Base-by-base conservation (phyloP, 2,329 filamentous ascomycete genomes). In the Hypoxylon sp. region DNA sequence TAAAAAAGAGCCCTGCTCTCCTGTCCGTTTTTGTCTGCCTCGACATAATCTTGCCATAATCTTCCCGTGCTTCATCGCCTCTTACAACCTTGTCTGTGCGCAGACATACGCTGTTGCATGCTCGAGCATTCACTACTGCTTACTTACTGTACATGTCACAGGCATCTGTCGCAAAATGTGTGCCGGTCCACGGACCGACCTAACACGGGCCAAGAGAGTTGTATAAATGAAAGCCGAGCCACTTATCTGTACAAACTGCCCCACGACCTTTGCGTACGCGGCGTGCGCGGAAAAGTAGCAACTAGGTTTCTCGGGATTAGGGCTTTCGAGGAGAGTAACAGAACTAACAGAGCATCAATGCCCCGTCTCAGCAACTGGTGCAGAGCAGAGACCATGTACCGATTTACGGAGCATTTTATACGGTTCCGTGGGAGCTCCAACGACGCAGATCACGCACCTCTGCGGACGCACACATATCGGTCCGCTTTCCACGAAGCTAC, bases 391-490 rank as follows among this genome's bases (percentile, higher is more conserved):
- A 10, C 11, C 13, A 52, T 28, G 56, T 60, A 57, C 50, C 38
- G 50, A 19, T 60, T 63, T 65, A 68, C 61, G 64, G 67, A 70
- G 58, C 53, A 60, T 61, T 68, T 38, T 10, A 55, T n/a, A 52
- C 65, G 34, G 59, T 65, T 65, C 64, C 68, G 65, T 65, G 55
- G 43, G 52, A 57, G 46, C 41, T 63, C 61, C 55, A 64, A 63
- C 34, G 21, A 51, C 64, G 64, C 64, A 67, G 61, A 70, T 68
- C 68, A 63, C 61, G 25, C 57, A 56, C 57, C 43, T 60, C 32
- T 55, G 56, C 60, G 51, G 55, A 60, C 63, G 61, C 56, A 62
- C 41, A 63, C 41, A 59, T 63, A 64, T 67, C 65, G 46, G 63
- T 23, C 56, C 57, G 63, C 55, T 59, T 48, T 36, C 23, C 43